A percentile compares a stretch with the other conserved stretches of the same genome.
These are phyloP conservation scores for Huntiella bhutanensis DNA, from an alignment of 2,329 filamentous ascomycete species.

Conservation along the genomic window DNA sequence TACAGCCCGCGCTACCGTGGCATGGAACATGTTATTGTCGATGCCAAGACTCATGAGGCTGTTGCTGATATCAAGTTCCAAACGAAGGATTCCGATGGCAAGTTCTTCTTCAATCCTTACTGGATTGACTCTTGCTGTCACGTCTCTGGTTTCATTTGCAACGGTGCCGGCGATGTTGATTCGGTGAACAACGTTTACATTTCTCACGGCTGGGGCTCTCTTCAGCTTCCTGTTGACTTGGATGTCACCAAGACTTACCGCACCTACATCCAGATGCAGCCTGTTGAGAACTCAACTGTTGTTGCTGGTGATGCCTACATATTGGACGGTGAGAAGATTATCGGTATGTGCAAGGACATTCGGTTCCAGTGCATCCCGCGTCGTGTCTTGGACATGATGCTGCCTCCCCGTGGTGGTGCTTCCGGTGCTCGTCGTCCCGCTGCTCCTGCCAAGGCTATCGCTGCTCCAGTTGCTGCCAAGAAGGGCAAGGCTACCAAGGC, in stretches of 20 bases:
- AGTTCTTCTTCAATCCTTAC: slow-evolving; percentile 36
- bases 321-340: slow-evolving; percentile 31
- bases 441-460: slow-evolving; percentile 19
- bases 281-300: slow-evolving; percentile 29
- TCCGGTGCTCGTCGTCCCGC: slow-evolving; percentile 14
- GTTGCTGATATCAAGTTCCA: slow-evolving; percentile 33
- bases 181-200: slow-evolving; percentile 37
- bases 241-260: slow-evolving; percentile 29
- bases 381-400: slow-evolving; percentile 44
- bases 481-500: slow-evolving; percentile 24
- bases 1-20: slow-evolving; percentile 35
- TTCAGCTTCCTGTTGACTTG: slow-evolving; percentile 30
- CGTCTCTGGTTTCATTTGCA: slow-evolving; percentile 42
- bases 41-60: slow-evolving; percentile 32
- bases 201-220: slow-evolving; percentile 38
- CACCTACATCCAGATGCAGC: slow-evolving; percentile 40
- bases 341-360: slow-evolving; percentile 33
- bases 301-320: slow-evolving; percentile 34
- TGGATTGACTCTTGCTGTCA: slow-evolving; percentile 41
- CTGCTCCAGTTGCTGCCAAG: slow-evolving; percentile 16
- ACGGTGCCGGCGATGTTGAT: slow-evolving; percentile 35
- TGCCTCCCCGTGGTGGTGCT: slow-evolving; percentile 38
- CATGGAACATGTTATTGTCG: slow-evolving; percentile 38
- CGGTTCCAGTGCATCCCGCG: slow-evolving; percentile 51
- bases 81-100: slow-evolving; percentile 27